These are phyloP conservation scores for Huntiella moniliformis DNA, from an alignment of 2,329 filamentous ascomycete species.

Conservation along the genomic window DNA sequence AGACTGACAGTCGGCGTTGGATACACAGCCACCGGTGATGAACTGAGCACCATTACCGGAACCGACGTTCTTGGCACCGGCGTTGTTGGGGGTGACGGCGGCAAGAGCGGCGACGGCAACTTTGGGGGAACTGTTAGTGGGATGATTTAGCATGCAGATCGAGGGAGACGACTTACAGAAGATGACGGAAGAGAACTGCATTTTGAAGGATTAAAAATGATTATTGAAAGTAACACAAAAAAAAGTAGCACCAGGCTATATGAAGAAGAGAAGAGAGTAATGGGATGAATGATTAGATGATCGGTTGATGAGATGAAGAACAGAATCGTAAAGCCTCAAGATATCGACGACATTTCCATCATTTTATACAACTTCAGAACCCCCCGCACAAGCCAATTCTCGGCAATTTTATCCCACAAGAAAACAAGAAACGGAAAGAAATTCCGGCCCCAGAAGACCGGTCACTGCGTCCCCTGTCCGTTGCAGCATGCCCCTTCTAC, in stretches of 20 bases:
- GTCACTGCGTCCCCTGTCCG: too few species aligned
- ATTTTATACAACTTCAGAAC: too few species aligned
- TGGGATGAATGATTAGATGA: neutral
- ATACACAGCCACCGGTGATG: constrained; percentile 18
- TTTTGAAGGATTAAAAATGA: constrained; percentile 13
- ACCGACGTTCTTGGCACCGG: constrained; percentile 16
- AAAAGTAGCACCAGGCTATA: constrained; percentile 1
- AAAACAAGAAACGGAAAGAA: too few species aligned
- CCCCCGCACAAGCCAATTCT: too few species aligned
- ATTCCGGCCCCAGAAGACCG: too few species aligned
- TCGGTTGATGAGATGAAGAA: constrained; percentile 1
- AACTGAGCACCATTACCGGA: constrained; percentile 17
- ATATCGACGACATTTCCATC: too few species aligned
- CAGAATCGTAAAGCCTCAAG: neutral
- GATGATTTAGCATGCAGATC: too few species aligned
- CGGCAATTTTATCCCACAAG: too few species aligned
- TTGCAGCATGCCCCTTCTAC: too few species aligned
- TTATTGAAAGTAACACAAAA: constrained; percentile 4
- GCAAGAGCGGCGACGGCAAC: constrained; percentile 13
- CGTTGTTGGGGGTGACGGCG: constrained; percentile 15
- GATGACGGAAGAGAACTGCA: constrained; percentile 14
- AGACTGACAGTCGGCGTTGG: constrained; percentile 16
- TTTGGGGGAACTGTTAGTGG: constrained; percentile 4
- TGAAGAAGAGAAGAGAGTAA: constrained; percentile 3
- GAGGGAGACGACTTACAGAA: constrained; percentile 14